Evolutionary conservation across 805 yeast genomes (phyloP), one percentile per base, ranked within the genome.

Genomic region (Saccharomycodes ludwigii): DNA sequence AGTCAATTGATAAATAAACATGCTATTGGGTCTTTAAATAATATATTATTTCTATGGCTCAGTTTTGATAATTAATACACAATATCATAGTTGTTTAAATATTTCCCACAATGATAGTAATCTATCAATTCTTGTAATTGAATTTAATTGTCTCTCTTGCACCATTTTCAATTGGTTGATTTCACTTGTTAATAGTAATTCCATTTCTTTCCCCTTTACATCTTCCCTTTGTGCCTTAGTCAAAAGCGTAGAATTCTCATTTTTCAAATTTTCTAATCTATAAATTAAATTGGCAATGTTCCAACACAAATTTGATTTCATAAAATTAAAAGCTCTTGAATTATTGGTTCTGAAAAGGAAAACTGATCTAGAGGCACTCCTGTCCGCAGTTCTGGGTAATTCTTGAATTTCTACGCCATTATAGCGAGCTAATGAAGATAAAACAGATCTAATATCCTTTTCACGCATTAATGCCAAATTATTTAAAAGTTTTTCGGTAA

Each of bases 351-450:
- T 68, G 65, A 84, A 91, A 21, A 86, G 65, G 50, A 73, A 91
- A 18, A 81, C 78, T 1, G 96, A 78, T 42, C 94, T 73, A 24
- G 82, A 74, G 0, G 96, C 94, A 3, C 94, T 86, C 42, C 97
- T 68, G 52, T 91, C 97, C 16, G 74, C 76, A 6, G 94, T 78
- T 46, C 88, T 71, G 9, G 97, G 96, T 18, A 91, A 79, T 58
- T 91, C 98, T 56, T 88, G 97, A 22, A 86, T 67, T 49, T 88
- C 95, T 13, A 86, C 60, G 13, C 81, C 68, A 39, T 86, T 84
- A 40, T 73, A 65, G 32, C 68, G 70, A 18, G 81, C 68, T 33
- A 91, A 59, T 21, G 71, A 68, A 28, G 78, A 70, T 27, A 85
- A 58, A 27, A 78, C 73, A 24, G 76, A 73, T 35, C 95, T 66